Evolutionary conservation across 768 basidiomycete species (phyloP).

Genomic region (Multifurca ochricompacta): DNA sequence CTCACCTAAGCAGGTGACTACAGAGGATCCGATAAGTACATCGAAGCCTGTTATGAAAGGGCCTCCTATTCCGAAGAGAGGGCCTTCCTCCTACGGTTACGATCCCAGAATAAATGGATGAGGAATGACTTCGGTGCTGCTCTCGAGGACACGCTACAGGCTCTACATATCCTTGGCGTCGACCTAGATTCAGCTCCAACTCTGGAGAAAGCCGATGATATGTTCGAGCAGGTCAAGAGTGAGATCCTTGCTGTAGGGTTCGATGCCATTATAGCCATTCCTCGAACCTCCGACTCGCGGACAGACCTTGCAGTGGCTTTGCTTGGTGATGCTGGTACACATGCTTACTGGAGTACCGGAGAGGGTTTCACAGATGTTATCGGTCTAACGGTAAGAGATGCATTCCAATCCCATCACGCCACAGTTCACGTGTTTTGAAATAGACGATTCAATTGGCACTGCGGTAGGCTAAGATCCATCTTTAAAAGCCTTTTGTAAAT

Average conservation of each 20-base stretch:
- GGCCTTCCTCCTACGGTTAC: constrained; percentile 47
- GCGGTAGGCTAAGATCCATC: constrained; percentile 32
- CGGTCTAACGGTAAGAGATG: constrained; percentile 46
- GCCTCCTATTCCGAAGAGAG: constrained; percentile 45
- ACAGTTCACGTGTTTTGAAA: background rate
- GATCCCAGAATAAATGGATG: constrained; percentile 58
- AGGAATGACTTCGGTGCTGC: constrained; percentile 49
- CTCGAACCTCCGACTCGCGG: constrained; percentile 49
- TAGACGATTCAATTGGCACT: constrained; percentile 61
- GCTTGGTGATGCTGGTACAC: constrained; percentile 62
- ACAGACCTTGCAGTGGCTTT: constrained; percentile 58
- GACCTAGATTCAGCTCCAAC: constrained; percentile 49
- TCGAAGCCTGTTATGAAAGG: constrained; percentile 47
- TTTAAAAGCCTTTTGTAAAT: background rate
- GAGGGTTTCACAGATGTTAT: constrained; percentile 54
- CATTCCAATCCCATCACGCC: background rate
- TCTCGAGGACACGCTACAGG: constrained; percentile 48
- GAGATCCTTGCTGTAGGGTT: constrained; percentile 64
- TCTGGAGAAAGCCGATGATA: constrained; percentile 45
- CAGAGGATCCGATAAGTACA: constrained; percentile 41
- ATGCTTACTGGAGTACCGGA: constrained; percentile 61
- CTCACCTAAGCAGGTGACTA: constrained; percentile 40
- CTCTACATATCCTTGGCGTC: constrained; percentile 54
- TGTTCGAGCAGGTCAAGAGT: constrained; percentile 65
- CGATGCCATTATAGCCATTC: constrained; percentile 56